Base-by-base conservation (phyloP, 1,284 basidiomycete genomes). In the Phylloporus sp. region DNA sequence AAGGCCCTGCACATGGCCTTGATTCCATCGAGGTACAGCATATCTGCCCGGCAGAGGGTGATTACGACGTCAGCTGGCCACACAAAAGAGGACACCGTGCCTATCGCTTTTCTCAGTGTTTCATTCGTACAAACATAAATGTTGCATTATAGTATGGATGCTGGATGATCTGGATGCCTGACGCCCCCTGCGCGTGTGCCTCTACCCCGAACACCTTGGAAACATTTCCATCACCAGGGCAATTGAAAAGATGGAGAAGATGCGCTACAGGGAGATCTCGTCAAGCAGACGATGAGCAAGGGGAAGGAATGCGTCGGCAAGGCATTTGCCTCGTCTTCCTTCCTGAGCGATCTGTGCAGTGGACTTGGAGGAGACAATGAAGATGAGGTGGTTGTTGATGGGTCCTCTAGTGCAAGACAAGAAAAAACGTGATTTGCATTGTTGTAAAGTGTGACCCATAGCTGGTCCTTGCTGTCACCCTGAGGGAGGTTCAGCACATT, bases 211-310 rank as follows among this genome's bases (percentile, higher is more conserved):
- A 92, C 2, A 78, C 61, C 6, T 73, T 60, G 4, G 81, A 69
- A 93, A 90, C 3, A 69, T 66, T 13, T 67, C 53, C 0, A 86
- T 73, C n/a, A 92, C 76, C 11, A 68, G 67, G 8, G 86, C 80
- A 2, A 80, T 78, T 6, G 87, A 84, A 66, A 92, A 93, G 26
- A 92, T 79, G 2, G 91, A 91, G 72, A 88, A 93, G 0, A 91
- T 82, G 12, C 90, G 80, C n/a, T 78, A 44, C 3, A 71, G 50
- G 17, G 71, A 66, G 29, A 80, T 76, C 20, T 68, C 66, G 2
- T 65, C 42, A 15, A 65, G 61, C 20, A 86, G 71, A 4, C 71
- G 69, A 0, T 57, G 54, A 7, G 77, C 79, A 12, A 86, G 74
- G 4, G 67, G 66, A 0, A 51, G 28, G 46, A 86, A 64, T 24